These are phyloP conservation scores for Aphanocladium album DNA, from an alignment of 2,329 filamentous ascomycete species.

Conservation along the genomic window DNA sequence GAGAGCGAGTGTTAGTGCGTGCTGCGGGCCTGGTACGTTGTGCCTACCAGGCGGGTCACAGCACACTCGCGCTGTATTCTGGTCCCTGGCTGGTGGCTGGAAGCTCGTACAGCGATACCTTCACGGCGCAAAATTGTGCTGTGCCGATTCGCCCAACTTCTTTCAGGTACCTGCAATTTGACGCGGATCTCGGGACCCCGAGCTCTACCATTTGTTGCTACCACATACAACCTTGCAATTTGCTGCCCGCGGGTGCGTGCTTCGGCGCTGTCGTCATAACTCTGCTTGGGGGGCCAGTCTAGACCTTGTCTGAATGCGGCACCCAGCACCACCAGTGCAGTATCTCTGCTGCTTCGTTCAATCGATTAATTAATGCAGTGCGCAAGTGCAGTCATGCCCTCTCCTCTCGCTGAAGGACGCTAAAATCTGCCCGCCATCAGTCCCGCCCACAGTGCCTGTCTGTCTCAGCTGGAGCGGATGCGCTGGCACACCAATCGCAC, in stretches of 20 bases:
- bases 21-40: too few species aligned
- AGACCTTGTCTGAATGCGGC: not conserved
- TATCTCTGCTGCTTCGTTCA: not conserved
- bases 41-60: too few species aligned
- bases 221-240: not conserved
- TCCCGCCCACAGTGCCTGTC: not conserved
- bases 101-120: too few species aligned
- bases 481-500: conserved; percentile 1
- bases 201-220: not conserved
- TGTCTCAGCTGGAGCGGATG: not conserved
- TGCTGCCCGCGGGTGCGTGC: not conserved
- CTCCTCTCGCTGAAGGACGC: not conserved
- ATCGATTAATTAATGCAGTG: not conserved
- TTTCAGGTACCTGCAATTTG: not conserved
- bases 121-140: not conserved
- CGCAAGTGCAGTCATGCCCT: not conserved
- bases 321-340: not conserved
- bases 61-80: too few species aligned
- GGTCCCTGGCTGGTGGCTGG: not conserved
- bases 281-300: not conserved
- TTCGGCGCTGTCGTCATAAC: not conserved
- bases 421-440: conserved; percentile 2
- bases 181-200: not conserved
- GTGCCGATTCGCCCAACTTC: not conserved
- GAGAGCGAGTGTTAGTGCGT: too few species aligned